A percentile compares a stretch with the other conserved stretches of the same genome.
These are phyloP conservation scores for Amanita pallidorosea DNA, from an alignment of 768 basidiomycete species.

Conservation along the genomic window DNA sequence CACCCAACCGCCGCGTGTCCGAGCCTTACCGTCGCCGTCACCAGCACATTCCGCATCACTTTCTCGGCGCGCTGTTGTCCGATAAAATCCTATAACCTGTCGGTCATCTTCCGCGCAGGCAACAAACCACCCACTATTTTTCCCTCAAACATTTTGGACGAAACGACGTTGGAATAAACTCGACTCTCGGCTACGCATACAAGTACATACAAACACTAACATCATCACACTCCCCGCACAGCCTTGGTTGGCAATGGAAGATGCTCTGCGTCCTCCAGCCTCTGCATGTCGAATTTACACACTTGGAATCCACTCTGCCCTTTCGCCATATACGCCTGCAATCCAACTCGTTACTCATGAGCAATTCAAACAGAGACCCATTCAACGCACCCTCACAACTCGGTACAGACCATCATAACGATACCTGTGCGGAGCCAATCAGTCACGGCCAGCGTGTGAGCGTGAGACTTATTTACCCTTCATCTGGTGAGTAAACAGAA, in stretches of 20 bases:
- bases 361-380: background rate
- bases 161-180: background rate
- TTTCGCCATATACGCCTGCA: slow-evolving; percentile 18
- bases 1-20: slow-evolving; percentile 8
- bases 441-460: background rate
- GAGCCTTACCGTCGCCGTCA: slow-evolving; percentile 34
- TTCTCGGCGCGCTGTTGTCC: slow-evolving; percentile 46
- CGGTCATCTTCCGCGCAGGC: background rate
- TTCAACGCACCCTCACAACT: slow-evolving; percentile 19
- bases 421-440: slow-evolving; percentile 14
- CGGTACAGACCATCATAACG: slow-evolving; percentile 34
- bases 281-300: slow-evolving; percentile 18
- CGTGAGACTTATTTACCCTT: slow-evolving; percentile 16
- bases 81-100: slow-evolving; percentile 40
- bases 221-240: background rate
- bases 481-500: slow-evolving; percentile 23
- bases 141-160: background rate
- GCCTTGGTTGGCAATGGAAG: background rate
- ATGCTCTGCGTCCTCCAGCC: background rate
- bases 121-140: slow-evolving; percentile 7
- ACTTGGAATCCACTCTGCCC: slow-evolving; percentile 18
- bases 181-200: background rate
- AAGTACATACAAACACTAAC: background rate
- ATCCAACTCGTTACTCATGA: background rate
- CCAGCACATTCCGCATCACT: slow-evolving; percentile 31